These are phyloP conservation scores for Parasarocladium wereldwijsianum DNA, from an alignment of 2,329 filamentous ascomycete genomes.

Conservation along the genomic window DNA sequence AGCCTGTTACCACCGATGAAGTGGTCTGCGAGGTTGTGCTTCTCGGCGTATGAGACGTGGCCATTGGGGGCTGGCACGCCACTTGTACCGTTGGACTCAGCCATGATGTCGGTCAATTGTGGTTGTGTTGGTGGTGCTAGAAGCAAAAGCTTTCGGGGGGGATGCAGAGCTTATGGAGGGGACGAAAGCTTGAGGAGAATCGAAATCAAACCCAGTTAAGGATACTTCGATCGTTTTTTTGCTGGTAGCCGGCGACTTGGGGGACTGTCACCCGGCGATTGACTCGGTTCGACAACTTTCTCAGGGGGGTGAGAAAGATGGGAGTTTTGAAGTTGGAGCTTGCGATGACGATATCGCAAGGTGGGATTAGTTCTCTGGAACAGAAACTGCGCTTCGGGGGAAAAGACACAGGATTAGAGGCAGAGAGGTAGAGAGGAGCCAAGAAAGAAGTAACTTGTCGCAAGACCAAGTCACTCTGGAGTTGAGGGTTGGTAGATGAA, in stretches of 20 bases:
- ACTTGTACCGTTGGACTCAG: slow-evolving; percentile 29
- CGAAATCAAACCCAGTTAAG: background rate
- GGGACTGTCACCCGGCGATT: too few relatives aligned
- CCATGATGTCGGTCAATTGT: slow-evolving; percentile 26
- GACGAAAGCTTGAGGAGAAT: background rate
- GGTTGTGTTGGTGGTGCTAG: slow-evolving; percentile 11
- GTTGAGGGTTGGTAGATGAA: background rate
- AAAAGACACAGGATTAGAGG: background rate
- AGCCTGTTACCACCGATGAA: slow-evolving; percentile 94
- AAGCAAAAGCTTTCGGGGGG: slow-evolving; percentile 6
- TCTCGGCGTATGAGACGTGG: slow-evolving; percentile 58
- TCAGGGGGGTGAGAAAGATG: too few relatives aligned
- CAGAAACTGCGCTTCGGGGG: slow-evolving; percentile 1
- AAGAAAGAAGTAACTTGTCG: slow-evolving; percentile 2
- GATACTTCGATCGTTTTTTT: background rate
- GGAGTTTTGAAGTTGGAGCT: too few relatives aligned
- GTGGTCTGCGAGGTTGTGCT: slow-evolving; percentile 73
- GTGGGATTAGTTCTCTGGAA: too few relatives aligned
- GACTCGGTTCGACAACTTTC: too few relatives aligned
- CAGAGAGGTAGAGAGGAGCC: background rate
- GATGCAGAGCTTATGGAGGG: background rate
- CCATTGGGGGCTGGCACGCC: slow-evolving; percentile 39
- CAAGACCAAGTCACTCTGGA: background rate
- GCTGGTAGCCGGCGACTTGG: background rate
- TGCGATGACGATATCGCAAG: too few relatives aligned